Base-by-base conservation (phyloP, 2,329 filamentous ascomycete genomes). In the Penicillium brasilianum region DNA sequence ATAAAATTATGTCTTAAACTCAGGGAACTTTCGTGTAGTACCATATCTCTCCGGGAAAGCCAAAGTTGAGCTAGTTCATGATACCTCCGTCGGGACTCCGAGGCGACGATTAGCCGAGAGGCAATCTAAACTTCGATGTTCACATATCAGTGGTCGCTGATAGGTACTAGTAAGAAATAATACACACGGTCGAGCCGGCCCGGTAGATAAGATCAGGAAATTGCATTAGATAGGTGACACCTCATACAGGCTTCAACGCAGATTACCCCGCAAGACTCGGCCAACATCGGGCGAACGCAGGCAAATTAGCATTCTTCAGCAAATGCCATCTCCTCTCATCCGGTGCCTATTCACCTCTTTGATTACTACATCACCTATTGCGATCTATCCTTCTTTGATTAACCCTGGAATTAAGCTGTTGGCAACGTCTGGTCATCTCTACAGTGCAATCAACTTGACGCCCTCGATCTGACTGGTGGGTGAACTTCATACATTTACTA, bases 1-100 rank as follows among this genome's bases (percentile, higher is more conserved):
- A 14, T 28, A 25, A 46, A 34, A 34, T 6, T 14, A n/a, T 14
- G 11, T 28, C 34, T 34, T 11, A 9, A n/a, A n/a, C n/a, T 32
- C 16, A 50, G 4, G 18, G 18, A 13, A 20, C 2, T 18, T 50
- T 3, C 9, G 34, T 25, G 30, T 39, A 14, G 34, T 10, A 22
- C 30, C 10, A 37, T n/a, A 10, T 53, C 36, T 28, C 14, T 11
- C 25, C 11, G 18, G 7, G 28, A 37, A 22, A 9, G 4, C 20
- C n/a, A 16, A 39, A 30, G 41, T 46, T 36, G 32, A 30, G 44
- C 25, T 48, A 39, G 20, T 55, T 18, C 51, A 59, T 62, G 56
- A 32, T 44, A 62, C 56, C 50, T 37, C 60, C 60, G 60, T 62
- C 60, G 60, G 60, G 46, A 32, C 52, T 59, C 60, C 60, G 60